Evolutionary conservation across 2,329 filamentous ascomycete species (phyloP), one percentile per base, ranked within the genome.

Genomic region (Metarhizium anisopliae): DNA sequence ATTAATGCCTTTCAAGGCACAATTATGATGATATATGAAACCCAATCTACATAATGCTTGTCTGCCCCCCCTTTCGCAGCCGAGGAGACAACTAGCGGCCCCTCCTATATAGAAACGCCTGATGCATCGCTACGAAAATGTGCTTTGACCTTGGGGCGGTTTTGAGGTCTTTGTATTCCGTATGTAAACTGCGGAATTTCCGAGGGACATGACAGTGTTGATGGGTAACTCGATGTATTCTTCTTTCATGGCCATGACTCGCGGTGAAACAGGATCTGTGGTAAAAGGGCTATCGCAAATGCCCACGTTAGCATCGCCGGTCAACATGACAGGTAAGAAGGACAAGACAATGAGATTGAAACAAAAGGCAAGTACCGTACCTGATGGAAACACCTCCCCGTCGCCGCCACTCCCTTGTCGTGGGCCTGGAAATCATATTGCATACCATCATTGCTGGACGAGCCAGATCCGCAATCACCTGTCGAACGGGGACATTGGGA

Each of bases 371-470:
- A 45, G 25, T 11, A 38, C 49, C 14, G 20, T 51, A 52, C 55
- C 52, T 57, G 18, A 49, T 16, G 47, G 30, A 54, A 4, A 29
- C 49, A 43, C n/a, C 20, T 20, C 20, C 42, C n/a, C 29, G 18
- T 11, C 25, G 25, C 13, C 10, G 20, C 45, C 51, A 53, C 16
- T 38, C 30, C 14, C 20, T n/a, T 29, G 20, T 32, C 14, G 10
- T 14, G 36, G 45, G 25, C 45, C 13, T 40, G 50, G 8, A 40
- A 14, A 60, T 54, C 7, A 10, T 32, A n/a, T 58, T 16, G 60
- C 60, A 63, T 2, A 64, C 55, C 52, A 62, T 61, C 29, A 58
- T 51, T 2, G 59, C 62, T 16, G 62, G 61, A 38, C 59, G 56
- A 16, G 56, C 38, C 25, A 64, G 32, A 6, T 65, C 63, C 2